Conservation (phyloP, 805 yeast species). For the Pichia occidentalis region DNA sequence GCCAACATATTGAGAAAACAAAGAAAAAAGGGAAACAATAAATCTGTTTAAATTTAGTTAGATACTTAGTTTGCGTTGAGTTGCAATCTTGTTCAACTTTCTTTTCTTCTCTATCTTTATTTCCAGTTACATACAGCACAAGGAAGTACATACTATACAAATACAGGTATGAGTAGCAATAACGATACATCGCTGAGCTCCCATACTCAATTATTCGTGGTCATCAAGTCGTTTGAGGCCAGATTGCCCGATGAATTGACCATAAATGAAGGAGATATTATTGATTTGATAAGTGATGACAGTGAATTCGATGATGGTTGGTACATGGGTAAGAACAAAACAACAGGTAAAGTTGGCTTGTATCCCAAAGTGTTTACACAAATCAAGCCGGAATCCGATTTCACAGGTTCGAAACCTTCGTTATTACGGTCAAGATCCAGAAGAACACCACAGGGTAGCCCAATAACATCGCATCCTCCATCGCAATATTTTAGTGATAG, state of each 20-base stretch:
- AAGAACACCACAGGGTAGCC: conserved; percentile 31
- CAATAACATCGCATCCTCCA: conserved; percentile 18
- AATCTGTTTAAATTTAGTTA: too few species aligned
- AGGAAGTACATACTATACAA: not conserved
- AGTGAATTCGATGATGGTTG: conserved; percentile 93
- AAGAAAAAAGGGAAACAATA: too few species aligned
- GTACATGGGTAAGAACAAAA: conserved; percentile 82
- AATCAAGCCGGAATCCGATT: conserved; percentile 9
- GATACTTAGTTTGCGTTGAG: too few species aligned
- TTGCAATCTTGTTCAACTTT: too few species aligned
- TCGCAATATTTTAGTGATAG: conserved; percentile 1
- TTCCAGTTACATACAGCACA: not conserved
- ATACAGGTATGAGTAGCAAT: not conserved
- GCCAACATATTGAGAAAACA: too few species aligned
- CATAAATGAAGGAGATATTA: conserved; percentile 72
- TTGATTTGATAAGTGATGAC: conserved; percentile 89
- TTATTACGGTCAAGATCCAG: conserved; percentile 57
- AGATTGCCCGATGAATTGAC: conserved; percentile 86
- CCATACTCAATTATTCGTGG: conserved; percentile 33
- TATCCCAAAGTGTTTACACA: conserved; percentile 87
- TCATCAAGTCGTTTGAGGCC: conserved; percentile 81
- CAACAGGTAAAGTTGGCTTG: conserved; percentile 71
- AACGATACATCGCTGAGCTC: not conserved
- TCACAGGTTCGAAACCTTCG: conserved; percentile 28
- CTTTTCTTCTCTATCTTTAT: not conserved